A percentile compares a stretch with the other conserved stretches of the same genome.
Evolutionary conservation across 2,329 filamentous ascomycete genomes (phyloP).

Genomic region (Aspergillus arachidicola): DNA sequence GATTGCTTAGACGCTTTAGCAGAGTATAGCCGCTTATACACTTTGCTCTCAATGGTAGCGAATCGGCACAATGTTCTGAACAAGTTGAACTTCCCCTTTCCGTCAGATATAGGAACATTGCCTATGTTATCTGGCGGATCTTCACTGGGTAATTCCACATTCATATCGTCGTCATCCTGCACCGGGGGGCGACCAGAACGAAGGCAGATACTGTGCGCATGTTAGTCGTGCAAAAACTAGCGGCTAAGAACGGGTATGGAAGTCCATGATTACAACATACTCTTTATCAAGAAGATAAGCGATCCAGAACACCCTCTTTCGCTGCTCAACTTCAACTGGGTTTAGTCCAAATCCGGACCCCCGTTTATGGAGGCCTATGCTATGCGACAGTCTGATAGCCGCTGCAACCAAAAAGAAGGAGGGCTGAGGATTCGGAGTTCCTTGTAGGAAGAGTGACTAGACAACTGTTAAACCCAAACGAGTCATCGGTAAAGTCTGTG

Average conservation of each 20-base stretch:
- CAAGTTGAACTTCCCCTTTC: conserved; percentile 90
- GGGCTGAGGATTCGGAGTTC: conserved; percentile 94
- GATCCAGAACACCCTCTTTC: conserved; percentile 77
- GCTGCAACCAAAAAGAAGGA: conserved; percentile 88
- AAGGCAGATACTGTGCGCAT: conserved; percentile 59
- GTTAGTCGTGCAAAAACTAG: conserved; percentile 16
- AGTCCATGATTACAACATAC: conserved; percentile 36
- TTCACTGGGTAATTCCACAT: conserved; percentile 89
- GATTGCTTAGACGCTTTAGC: conserved; percentile 90
- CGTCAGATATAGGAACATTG: conserved; percentile 86
- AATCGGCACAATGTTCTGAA: conserved; percentile 94
- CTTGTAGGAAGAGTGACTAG: conserved; percentile 86
- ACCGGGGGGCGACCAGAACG: conserved; percentile 72
- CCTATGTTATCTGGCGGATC: conserved; percentile 91
- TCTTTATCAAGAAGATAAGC: conserved; percentile 75
- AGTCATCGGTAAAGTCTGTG: background rate
- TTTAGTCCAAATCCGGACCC: conserved; percentile 93
- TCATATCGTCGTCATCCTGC: conserved; percentile 84
- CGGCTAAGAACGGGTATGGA: background rate
- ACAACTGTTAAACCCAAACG: conserved; percentile 13
- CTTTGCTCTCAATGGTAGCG: conserved; percentile 85
- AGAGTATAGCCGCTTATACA: conserved; percentile 91
- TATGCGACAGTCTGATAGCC: conserved; percentile 87
- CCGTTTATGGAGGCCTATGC: conserved; percentile 91
- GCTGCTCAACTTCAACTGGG: conserved; percentile 89